phyloP scores from a whole-genome alignment of 495 filamentous ascomycete species.

The Hypomontagnella monticulosa region DNA sequence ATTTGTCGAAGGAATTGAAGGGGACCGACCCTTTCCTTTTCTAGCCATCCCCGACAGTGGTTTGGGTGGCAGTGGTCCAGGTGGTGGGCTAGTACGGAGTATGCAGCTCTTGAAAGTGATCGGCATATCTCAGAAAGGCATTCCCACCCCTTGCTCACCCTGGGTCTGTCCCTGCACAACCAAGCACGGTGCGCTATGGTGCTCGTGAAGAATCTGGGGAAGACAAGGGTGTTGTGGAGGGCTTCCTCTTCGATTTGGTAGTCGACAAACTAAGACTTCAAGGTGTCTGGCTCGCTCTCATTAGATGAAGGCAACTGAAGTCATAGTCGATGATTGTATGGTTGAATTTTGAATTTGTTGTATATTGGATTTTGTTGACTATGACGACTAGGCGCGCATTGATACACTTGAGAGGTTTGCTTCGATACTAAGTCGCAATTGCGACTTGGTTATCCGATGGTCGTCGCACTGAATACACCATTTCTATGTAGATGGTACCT shows the following conservation, averaged over 20 bases:
- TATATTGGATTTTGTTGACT: too few relatives aligned
- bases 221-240: conserved; percentile 30
- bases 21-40: conserved; percentile 36
- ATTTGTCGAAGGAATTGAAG: conserved; percentile 39
- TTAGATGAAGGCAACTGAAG: background rate
- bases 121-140: conserved; percentile 43
- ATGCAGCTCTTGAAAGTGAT: conserved; percentile 32
- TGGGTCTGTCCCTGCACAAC: conserved; percentile 24
- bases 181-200: conserved; percentile 32
- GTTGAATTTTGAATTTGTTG: too few relatives aligned
- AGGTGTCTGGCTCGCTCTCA: background rate
- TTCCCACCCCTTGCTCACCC: conserved; percentile 33
- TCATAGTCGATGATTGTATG: too few relatives aligned
- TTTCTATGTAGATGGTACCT: too few relatives aligned
- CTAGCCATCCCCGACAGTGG: conserved; percentile 22
- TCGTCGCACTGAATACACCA: background rate
- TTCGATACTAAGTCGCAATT: too few relatives aligned
- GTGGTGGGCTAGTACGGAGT: conserved; percentile 13
- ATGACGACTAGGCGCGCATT: too few relatives aligned
- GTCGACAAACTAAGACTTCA: too few relatives aligned
- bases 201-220: conserved; percentile 41
- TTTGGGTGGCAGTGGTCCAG: conserved; percentile 7
- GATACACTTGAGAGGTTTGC: too few relatives aligned
- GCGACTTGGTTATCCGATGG: background rate
- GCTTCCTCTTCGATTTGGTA: too few relatives aligned